phyloP scores from a whole-genome alignment of 192 early-diverging fungal species.

The Backusella australiensis region DNA sequence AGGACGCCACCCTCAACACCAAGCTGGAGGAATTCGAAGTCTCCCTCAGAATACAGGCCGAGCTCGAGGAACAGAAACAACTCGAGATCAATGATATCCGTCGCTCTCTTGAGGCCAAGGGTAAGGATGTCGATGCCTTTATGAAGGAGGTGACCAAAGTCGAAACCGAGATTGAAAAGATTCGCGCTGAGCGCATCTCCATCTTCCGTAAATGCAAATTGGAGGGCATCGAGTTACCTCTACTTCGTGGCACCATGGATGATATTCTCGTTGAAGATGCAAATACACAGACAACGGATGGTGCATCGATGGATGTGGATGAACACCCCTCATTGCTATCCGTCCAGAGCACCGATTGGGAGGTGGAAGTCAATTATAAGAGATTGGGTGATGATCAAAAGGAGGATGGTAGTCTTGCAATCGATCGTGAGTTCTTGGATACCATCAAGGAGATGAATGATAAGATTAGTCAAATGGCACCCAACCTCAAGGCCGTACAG shows the following conservation, averaged over 20 bases:
- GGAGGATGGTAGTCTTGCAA: conserved; percentile 34
- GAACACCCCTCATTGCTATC: conserved; percentile 21
- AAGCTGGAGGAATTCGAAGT: conserved; percentile 37
- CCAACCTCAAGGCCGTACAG: conserved; percentile 89
- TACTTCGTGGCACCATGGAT: conserved; percentile 70
- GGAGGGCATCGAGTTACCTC: conserved; percentile 89
- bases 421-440: conserved; percentile 69
- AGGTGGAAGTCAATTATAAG: conserved; percentile 61
- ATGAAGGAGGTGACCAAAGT: conserved; percentile 58
- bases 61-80: conserved; percentile 52
- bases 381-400: conserved; percentile 50
- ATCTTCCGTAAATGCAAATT: conserved; percentile 90
- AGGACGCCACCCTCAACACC: conserved; percentile 51
- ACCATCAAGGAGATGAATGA: conserved; percentile 50
- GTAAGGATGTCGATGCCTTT: conserved; percentile 66
- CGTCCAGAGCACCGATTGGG: conserved; percentile 43
- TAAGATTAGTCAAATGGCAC: conserved; percentile 85
- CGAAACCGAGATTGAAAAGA: conserved; percentile 77
- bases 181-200: conserved; percentile 69
- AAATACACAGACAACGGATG: neutral
- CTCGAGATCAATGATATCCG: conserved; percentile 55
- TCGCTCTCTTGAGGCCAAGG: conserved; percentile 52
- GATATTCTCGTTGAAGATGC: conserved; percentile 69
- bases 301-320: conserved; percentile 48
- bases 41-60: conserved; percentile 47